Evolutionary conservation across 2,329 filamentous ascomycete species (phyloP).

Genomic region (Aspergillus flavus): DNA sequence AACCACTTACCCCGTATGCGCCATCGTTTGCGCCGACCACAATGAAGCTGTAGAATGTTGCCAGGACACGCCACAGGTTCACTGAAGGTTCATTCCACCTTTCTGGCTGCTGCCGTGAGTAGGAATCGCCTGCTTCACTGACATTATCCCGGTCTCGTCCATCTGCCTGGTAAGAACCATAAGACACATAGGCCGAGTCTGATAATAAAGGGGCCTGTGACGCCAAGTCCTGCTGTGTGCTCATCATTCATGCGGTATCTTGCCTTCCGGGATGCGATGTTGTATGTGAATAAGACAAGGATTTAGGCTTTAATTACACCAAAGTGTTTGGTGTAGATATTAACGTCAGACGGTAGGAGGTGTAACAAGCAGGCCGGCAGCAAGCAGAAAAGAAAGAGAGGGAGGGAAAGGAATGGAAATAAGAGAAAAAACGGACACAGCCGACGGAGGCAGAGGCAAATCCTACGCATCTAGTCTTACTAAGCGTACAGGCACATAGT

Average conservation of each 20-base stretch:
- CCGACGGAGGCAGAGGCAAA: background rate
- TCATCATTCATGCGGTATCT: background rate
- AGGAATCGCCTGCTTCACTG: slow-evolving; percentile 18
- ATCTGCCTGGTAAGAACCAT: background rate
- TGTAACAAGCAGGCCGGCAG: background rate
- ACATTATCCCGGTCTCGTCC: background rate
- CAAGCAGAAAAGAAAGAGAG: background rate
- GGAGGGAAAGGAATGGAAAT: background rate
- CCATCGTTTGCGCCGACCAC: slow-evolving; percentile 60
- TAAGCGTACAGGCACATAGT: no score
- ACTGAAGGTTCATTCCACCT: slow-evolving; percentile 19
- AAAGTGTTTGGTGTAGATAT: background rate
- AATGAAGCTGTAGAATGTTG: slow-evolving; percentile 59
- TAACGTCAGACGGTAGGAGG: background rate
- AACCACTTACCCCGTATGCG: slow-evolving; percentile 51
- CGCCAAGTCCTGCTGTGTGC: background rate
- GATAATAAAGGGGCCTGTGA: background rate
- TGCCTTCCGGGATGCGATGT: background rate
- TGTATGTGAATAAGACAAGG: background rate
- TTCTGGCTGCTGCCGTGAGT: slow-evolving; percentile 9
- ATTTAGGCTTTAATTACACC: background rate
- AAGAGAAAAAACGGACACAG: background rate
- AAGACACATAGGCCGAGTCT: background rate
- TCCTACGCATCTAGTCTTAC: background rate
- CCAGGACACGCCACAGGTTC: slow-evolving; percentile 51